phyloP scores from a whole-genome alignment of 73 alveolate species.

The Paramecium caudatum region DNA sequence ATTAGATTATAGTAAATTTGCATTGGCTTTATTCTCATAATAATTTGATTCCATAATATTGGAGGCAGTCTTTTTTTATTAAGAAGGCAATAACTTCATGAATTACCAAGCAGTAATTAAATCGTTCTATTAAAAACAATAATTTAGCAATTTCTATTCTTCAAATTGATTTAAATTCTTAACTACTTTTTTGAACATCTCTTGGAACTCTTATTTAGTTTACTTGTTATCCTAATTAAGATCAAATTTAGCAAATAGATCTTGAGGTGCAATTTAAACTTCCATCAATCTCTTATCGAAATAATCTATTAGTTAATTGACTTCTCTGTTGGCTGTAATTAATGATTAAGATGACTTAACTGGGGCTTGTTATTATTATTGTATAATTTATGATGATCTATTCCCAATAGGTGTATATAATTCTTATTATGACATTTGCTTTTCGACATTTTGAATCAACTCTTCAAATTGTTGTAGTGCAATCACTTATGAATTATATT shows the following conservation, averaged over 20 bases:
- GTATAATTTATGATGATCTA: too few relatives aligned
- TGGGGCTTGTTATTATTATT: too few relatives aligned
- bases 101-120: not conserved
- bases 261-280: too few relatives aligned
- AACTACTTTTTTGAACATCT: conserved; percentile 8
- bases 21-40: conserved; percentile 50
- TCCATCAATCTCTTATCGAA: too few relatives aligned
- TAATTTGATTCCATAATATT: conserved; percentile 52
- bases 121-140: not conserved
- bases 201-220: conserved; percentile 10
- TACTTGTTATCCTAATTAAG: not conserved
- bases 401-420: too few relatives aligned
- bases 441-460: too few relatives aligned
- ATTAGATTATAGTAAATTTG: not conserved
- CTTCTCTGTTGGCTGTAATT: too few relatives aligned
- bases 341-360: too few relatives aligned
- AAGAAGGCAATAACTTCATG: not conserved
- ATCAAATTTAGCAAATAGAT: conserved; percentile 18
- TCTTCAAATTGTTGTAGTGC: too few relatives aligned
- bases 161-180: conserved; percentile 8
- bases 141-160: not conserved
- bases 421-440: too few relatives aligned
- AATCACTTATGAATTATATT: too few relatives aligned
- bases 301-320: too few relatives aligned
- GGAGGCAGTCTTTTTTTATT: not conserved